Evolutionary conservation across 2,329 filamentous ascomycete genomes (phyloP), one percentile per base, ranked within the genome.

Genomic region (Cladophialophora bantiana): DNA sequence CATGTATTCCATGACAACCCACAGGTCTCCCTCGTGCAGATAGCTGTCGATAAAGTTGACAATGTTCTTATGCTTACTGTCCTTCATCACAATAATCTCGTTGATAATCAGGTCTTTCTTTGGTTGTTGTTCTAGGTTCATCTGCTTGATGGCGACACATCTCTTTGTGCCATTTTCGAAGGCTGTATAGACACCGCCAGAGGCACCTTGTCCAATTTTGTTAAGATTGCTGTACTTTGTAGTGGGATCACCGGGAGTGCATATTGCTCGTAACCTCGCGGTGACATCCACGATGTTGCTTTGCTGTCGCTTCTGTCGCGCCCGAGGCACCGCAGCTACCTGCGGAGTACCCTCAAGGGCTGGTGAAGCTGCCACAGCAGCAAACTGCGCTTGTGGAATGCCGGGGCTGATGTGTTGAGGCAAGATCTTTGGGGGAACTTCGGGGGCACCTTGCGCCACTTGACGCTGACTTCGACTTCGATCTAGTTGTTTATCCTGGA

Each of bases 1-100:
- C 95, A 99, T 99, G 76, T 94, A 99, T 81, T 99, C 95, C 95
- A 99, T 99, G 38, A 98, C 93, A 1, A 99, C 95, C 95, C 95
- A 99, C 35, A 99, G 83, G 78, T 98, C 95, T 52, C 94, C 92
- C 12, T 88, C 87, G 65, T 94, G 90, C 10, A 99, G 84, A 78
- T 94, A 98, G 78, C 94, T 97, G 82, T 98, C 95, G 82, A 98
- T 94, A 79, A 98, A 99, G 79, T 99, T 99, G 80, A 99, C 95
- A 80, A 99, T 96, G 77, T 98, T 98, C 75, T 93, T 94, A 77
- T 99, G 95, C 66, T 92, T 95, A 83, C 94, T 97, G 75, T 98
- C 95, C 82, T 96, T 97, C 95, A 99, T 99, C 66, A 99, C 95
- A 66, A 99, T 81, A 72, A 99, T 99, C 78, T 99, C 95, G 78